Evolutionary conservation across 148 eudicot species (phyloP).

Genomic region (Rheum nobile): DNA sequence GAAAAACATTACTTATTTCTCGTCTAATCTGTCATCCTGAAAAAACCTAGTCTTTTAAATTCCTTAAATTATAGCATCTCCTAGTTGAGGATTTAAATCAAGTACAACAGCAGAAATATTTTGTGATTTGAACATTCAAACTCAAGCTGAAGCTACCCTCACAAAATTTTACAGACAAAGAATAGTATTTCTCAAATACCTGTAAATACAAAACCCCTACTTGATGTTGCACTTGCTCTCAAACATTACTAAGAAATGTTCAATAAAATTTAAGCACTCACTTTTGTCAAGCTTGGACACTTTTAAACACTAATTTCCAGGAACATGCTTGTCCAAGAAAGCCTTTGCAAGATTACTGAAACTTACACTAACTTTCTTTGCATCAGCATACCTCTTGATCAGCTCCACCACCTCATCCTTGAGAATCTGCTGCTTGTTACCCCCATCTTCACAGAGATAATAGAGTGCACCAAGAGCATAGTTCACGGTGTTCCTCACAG

Average conservation of each 20-base stretch:
- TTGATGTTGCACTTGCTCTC: neutral
- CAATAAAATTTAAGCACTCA: neutral
- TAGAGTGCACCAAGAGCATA: slow-evolving; percentile 25
- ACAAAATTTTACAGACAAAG: neutral
- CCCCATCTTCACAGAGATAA: slow-evolving; percentile 23
- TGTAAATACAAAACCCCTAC: neutral
- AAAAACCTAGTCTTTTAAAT: neutral
- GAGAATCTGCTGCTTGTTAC: slow-evolving; percentile 9
- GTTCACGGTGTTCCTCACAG: slow-evolving; percentile 19
- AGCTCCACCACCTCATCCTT: slow-evolving; percentile 24
- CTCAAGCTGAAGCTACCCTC: neutral
- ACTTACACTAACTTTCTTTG: slow-evolving; percentile 11
- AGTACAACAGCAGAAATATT: neutral
- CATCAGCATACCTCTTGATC: slow-evolving; percentile 13
- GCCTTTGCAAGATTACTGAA: slow-evolving; percentile 22
- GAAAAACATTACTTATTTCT: too few relatives aligned
- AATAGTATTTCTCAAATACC: neutral
- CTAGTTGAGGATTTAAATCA: too few relatives aligned
- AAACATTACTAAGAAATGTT: neutral
- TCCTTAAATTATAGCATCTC: neutral
- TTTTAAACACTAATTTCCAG: neutral
- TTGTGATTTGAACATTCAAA: neutral
- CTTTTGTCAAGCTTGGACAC: too few relatives aligned
- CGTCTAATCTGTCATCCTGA: neutral
- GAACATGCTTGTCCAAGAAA: slow-evolving; percentile 23